phyloP scores from a whole-genome alignment of 2,329 filamentous ascomycete genomes.

The Fusarium devonianum region DNA sequence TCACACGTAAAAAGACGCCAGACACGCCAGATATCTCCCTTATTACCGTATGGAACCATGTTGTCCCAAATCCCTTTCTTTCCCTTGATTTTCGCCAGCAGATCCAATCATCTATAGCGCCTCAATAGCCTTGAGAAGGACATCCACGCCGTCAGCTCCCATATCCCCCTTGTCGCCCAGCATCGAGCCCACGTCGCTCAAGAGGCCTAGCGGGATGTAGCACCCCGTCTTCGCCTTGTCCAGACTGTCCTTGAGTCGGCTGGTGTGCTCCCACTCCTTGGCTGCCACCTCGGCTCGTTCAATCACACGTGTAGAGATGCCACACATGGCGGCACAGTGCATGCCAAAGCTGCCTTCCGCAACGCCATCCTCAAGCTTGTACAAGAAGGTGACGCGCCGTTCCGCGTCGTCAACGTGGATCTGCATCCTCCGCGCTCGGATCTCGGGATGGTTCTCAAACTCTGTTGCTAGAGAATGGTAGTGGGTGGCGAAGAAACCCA shows the following conservation, averaged over 20 bases:
- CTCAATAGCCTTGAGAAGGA: conserved; percentile 67
- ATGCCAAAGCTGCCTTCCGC: conserved; percentile 98
- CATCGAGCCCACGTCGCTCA: conserved; percentile 86
- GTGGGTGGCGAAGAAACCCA: conserved; percentile 97
- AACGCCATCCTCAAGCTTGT: conserved; percentile 91
- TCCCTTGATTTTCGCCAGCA: background rate
- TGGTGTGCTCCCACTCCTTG: conserved; percentile 93
- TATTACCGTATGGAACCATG: conserved; percentile 3
- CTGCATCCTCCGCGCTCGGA: conserved; percentile 86
- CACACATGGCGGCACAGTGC: conserved; percentile 99
- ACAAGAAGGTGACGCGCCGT: conserved; percentile 92
- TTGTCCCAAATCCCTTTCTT: conserved; percentile 3
- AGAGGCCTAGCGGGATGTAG: conserved; percentile 82
- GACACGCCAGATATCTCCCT: conserved; percentile 20
- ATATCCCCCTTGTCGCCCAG: conserved; percentile 66
- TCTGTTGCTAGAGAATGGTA: conserved; percentile 94
- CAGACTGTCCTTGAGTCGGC: conserved; percentile 84
- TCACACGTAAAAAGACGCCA: conserved; percentile 28
- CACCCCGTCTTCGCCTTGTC: conserved; percentile 80
- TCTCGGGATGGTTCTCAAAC: conserved; percentile 88
- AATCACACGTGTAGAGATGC: conserved; percentile 83
- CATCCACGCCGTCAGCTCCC: conserved; percentile 61
- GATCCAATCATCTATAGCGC: conserved; percentile 51
- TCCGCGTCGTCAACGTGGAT: conserved; percentile 89
- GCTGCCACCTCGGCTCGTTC: conserved; percentile 88